phyloP scores from a whole-genome alignment of 441 rosid species.

The Syzygium malaccense region DNA sequence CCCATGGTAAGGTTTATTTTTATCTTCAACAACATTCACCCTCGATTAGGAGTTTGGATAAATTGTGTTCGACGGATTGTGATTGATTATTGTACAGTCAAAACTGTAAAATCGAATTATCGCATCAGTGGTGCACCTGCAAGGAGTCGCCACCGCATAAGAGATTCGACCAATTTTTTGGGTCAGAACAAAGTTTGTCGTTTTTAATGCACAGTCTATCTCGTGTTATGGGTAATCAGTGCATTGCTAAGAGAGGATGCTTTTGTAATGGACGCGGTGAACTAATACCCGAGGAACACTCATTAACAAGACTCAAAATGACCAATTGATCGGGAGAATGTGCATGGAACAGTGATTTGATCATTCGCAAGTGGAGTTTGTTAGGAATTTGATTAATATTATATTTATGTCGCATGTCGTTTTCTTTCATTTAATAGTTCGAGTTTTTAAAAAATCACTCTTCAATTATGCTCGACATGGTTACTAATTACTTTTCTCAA shows the following conservation, averaged over 20 bases:
- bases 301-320: not conserved
- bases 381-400: not conserved
- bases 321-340: not conserved
- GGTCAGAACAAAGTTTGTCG: no score
- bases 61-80: not conserved
- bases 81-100: not conserved
- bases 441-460: not conserved
- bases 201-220: no score
- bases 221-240: not conserved
- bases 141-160: no score
- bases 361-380: not conserved
- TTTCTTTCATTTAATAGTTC: not conserved
- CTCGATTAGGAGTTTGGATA: not conserved
- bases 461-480: not conserved
- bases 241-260: not conserved
- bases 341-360: not conserved
- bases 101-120: no score
- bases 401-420: accelerated
- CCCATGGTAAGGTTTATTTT: no score
- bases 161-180: no score
- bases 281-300: not conserved
- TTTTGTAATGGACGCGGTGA: not conserved
- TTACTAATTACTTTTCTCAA: not conserved
- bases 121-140: no score
- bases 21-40: not conserved